Evolutionary conservation across 2,329 filamentous ascomycete species (phyloP).

Genomic region (Xylaria sp.): DNA sequence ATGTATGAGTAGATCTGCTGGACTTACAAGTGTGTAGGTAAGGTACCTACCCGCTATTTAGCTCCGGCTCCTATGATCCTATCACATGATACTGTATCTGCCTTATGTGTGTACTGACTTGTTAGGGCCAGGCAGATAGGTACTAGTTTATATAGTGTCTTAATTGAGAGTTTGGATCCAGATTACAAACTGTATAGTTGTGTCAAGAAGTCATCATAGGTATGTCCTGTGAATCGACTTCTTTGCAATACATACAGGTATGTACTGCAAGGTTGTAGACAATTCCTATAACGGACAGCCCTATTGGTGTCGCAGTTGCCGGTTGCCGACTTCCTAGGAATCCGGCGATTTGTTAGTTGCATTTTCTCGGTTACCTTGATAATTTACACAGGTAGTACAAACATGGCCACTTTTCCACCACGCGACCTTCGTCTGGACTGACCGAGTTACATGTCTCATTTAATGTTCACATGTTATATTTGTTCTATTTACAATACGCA

Average conservation of each 20-base stretch:
- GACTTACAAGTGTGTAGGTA: not conserved
- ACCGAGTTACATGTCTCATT: not conserved
- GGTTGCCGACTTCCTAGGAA: too few relatives aligned
- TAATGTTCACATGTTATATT: conserved; percentile 1
- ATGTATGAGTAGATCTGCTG: not conserved
- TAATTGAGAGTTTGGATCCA: not conserved
- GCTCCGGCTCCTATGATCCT: not conserved
- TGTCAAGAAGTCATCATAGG: not conserved
- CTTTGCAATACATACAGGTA: too few relatives aligned
- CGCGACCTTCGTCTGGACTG: not conserved
- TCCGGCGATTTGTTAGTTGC: not conserved
- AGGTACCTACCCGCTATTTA: not conserved
- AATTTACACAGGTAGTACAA: too few relatives aligned
- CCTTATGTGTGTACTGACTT: not conserved
- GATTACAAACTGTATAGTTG: not conserved
- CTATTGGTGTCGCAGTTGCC: too few relatives aligned
- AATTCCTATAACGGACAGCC: not conserved
- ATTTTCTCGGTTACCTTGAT: not conserved
- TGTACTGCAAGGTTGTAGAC: too few relatives aligned
- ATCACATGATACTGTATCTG: not conserved
- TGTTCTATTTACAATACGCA: too few relatives aligned
- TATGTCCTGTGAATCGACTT: not conserved
- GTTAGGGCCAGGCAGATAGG: not conserved
- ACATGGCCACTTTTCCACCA: conserved; percentile 2
- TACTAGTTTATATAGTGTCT: not conserved